These are phyloP conservation scores for Abelmoschus esculentus DNA, from an alignment of 345 rosid species.

Conservation along the genomic window DNA sequence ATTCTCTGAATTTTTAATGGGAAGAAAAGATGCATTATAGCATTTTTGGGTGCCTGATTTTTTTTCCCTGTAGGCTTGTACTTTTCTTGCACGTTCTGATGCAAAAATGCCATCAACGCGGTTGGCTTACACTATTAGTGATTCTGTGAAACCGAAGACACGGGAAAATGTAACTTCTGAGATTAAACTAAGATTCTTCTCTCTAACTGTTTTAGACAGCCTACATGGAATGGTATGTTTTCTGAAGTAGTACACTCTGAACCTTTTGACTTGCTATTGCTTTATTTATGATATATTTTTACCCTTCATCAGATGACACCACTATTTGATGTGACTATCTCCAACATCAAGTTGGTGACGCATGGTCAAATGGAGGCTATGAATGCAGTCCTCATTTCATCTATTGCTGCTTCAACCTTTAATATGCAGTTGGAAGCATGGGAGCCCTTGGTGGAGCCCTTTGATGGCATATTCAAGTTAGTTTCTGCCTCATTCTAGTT, in stretches of 20 bases:
- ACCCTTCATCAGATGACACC: conserved; percentile 83
- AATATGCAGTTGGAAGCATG: conserved; percentile 91
- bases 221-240: conserved; percentile 79
- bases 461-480: conserved; percentile 99
- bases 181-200: conserved; percentile 72
- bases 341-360: conserved; percentile 90
- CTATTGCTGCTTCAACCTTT: conserved; percentile 92
- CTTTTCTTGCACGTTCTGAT: conserved; percentile 92
- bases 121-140: conserved; percentile 76
- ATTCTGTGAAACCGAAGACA: conserved; percentile 82
- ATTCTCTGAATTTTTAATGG: conserved; percentile 5
- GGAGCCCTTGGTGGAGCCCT: conserved; percentile 98
- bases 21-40: not conserved
- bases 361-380: conserved; percentile 90
- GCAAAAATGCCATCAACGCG: conserved; percentile 70
- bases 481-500: conserved; percentile 20
- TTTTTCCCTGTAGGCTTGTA: conserved; percentile 65
- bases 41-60: conserved; percentile 7
- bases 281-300: conserved; percentile 9
- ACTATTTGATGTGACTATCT: conserved; percentile 70
- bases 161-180: conserved; percentile 81
- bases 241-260: conserved; percentile 4
- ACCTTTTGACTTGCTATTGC: not conserved
- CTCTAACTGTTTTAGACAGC: conserved; percentile 82
- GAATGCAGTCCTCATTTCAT: conserved; percentile 86